These are phyloP conservation scores for Cercospora canescens DNA, from an alignment of 2,329 filamentous ascomycete genomes.

Conservation along the genomic window DNA sequence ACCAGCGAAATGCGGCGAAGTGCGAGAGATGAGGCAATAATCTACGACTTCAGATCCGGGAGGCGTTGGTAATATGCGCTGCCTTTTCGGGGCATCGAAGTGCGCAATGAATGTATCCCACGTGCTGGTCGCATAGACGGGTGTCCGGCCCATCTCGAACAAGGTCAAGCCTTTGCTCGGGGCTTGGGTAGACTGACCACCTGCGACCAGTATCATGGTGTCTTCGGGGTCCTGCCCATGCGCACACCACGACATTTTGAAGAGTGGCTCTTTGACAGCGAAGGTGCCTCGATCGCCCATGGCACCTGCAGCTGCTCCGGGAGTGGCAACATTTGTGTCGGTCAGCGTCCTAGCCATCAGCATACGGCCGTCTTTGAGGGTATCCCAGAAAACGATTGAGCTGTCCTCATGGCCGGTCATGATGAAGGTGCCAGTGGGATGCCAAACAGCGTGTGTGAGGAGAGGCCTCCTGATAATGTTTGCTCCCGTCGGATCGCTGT, in stretches of 20 bases:
- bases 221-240: constrained; percentile 86
- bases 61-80: constrained; percentile 72
- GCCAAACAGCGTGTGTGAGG: constrained; percentile 85
- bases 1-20: constrained; percentile 81
- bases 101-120: constrained; percentile 82
- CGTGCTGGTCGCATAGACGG: constrained; percentile 85
- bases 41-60: constrained; percentile 74
- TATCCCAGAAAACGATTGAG: constrained; percentile 90
- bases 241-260: constrained; percentile 85
- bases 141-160: constrained; percentile 83
- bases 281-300: constrained; percentile 49
- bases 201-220: constrained; percentile 82
- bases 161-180: constrained; percentile 79
- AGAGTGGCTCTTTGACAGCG: constrained; percentile 70
- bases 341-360: constrained; percentile 80
- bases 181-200: constrained; percentile 69
- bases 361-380: constrained; percentile 73
- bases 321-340: constrained; percentile 71
- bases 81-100: constrained; percentile 72
- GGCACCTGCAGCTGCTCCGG: constrained; percentile 38
- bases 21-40: constrained; percentile 79
- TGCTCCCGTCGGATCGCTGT: constrained; percentile 62
- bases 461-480: constrained; percentile 68
- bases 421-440: constrained; percentile 89
- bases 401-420: constrained; percentile 86